These are phyloP conservation scores for Mimosa pudica DNA, from an alignment of 306 rosid genomes.

Conservation along the genomic window DNA sequence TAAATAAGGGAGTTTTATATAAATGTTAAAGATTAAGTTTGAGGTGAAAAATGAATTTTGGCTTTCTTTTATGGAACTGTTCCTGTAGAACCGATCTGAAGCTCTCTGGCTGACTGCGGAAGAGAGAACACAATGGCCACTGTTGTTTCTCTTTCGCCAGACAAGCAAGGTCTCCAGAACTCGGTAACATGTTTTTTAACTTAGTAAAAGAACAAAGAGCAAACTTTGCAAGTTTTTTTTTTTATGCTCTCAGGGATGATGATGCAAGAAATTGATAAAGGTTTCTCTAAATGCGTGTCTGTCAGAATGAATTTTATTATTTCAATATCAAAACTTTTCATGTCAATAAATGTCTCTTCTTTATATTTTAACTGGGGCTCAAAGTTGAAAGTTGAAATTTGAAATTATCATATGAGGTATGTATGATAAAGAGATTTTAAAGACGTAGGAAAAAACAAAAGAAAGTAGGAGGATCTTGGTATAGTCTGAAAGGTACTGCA, in stretches of 20 bases:
- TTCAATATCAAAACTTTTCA: background rate
- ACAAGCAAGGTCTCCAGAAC: background rate
- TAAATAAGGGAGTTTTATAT: conserved; percentile 12
- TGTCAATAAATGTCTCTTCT: background rate
- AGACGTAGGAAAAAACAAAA: background rate
- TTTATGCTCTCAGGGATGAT: background rate
- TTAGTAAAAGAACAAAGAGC: background rate
- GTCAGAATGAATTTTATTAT: background rate
- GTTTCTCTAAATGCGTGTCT: background rate
- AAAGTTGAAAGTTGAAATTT: too few relatives aligned
- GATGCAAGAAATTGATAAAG: background rate
- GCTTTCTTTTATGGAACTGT: background rate
- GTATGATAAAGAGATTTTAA: background rate
- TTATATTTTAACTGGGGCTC: background rate
- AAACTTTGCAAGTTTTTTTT: background rate
- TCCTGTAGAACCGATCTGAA: background rate
- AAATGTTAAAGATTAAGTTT: background rate
- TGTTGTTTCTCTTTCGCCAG: background rate
- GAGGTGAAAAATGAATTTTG: background rate
- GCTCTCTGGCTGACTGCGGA: background rate
- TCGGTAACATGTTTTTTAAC: background rate
- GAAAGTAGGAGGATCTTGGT: background rate
- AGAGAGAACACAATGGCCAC: background rate
- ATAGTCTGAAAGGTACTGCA: background rate
- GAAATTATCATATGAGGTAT: background rate